phyloP scores from a whole-genome alignment of 1,284 basidiomycete genomes.

The Sporisorium reilianum region DNA sequence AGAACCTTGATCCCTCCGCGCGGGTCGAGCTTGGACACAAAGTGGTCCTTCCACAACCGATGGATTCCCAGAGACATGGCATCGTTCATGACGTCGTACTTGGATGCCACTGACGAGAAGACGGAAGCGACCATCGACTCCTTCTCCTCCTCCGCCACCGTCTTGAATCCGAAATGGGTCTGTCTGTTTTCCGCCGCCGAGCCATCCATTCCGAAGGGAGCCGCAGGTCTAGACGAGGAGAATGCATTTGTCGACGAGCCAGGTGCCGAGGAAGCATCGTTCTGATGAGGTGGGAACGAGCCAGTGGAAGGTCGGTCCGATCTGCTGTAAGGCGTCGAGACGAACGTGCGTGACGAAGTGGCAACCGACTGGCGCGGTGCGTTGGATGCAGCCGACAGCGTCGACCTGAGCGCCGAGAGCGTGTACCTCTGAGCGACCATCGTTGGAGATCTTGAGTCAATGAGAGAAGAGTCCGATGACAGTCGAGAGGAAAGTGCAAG shows the following conservation, averaged over 20 bases:
- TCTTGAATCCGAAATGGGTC: slow-evolving; percentile 92
- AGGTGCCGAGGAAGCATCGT: slow-evolving; percentile 19
- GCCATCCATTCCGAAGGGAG: slow-evolving; percentile 20
- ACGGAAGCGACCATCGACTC: slow-evolving; percentile 83
- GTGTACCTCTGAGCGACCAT: slow-evolving; percentile 51
- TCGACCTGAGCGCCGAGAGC: slow-evolving; percentile 47
- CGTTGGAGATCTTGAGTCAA: neutral
- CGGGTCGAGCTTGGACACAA: slow-evolving; percentile 83
- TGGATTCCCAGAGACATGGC: slow-evolving; percentile 96
- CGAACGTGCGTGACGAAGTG: slow-evolving; percentile 39
- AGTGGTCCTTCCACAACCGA: slow-evolving; percentile 95
- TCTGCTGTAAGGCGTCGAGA: slow-evolving; percentile 43
- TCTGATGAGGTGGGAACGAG: slow-evolving; percentile 56
- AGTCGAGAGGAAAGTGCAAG: neutral
- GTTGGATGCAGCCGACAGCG: slow-evolving; percentile 37
- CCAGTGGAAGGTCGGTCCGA: slow-evolving; percentile 35
- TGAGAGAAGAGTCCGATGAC: neutral
- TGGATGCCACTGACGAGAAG: slow-evolving; percentile 94
- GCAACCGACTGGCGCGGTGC: slow-evolving; percentile 36
- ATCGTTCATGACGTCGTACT: slow-evolving; percentile 99
- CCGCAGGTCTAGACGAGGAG: slow-evolving; percentile 22
- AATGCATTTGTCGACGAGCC: slow-evolving; percentile 11
- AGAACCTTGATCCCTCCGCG: slow-evolving; percentile 77
- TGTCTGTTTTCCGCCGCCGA: slow-evolving; percentile 38
- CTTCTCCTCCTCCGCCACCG: slow-evolving; percentile 81